A percentile compares a stretch with the other conserved stretches of the same genome.
Conservation (phyloP, 2,329 filamentous ascomycete genomes). For the Bipolaris sorokiniana region DNA sequence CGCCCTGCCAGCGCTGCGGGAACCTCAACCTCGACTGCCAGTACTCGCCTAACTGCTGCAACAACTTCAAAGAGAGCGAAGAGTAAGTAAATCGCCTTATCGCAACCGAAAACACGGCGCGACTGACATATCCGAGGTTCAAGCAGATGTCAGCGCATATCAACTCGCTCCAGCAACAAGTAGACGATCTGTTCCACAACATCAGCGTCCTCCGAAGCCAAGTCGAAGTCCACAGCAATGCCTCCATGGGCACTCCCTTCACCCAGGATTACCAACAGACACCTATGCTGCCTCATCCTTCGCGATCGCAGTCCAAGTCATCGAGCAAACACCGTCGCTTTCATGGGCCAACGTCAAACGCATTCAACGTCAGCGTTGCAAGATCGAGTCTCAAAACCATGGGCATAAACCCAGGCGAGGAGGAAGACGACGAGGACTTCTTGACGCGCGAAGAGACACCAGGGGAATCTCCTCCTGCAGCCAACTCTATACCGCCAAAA, state of each 20-base stretch:
- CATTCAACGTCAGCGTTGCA: conserved; percentile 85
- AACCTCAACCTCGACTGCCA: conserved; percentile 68
- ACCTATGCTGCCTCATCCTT: conserved; percentile 42
- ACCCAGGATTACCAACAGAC: conserved; percentile 41
- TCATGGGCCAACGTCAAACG: conserved; percentile 82
- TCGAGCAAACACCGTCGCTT: conserved; percentile 67
- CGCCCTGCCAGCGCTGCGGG: conserved; percentile 68
- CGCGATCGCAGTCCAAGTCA: conserved; percentile 49
- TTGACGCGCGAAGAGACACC: conserved; percentile 62
- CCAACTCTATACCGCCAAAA: conserved; percentile 21
- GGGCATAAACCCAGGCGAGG: conserved; percentile 74
- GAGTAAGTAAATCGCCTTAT: conserved; percentile 27
- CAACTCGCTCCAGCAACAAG: conserved; percentile 78
- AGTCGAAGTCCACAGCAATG: conserved; percentile 43
- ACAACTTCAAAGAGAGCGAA: conserved; percentile 89
- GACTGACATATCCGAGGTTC: conserved; percentile 59
- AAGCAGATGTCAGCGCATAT: conserved; percentile 79
- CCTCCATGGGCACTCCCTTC: conserved; percentile 39
- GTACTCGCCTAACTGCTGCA: conserved; percentile 73
- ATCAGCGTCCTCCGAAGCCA: conserved; percentile 69
- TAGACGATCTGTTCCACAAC: conserved; percentile 75
- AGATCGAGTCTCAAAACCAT: conserved; percentile 87
- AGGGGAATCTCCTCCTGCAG: conserved; percentile 51
- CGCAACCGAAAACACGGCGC: background rate
- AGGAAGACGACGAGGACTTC: conserved; percentile 65